These are phyloP conservation scores for Vicia villosa DNA, from an alignment of 306 rosid species.

Conservation along the genomic window DNA sequence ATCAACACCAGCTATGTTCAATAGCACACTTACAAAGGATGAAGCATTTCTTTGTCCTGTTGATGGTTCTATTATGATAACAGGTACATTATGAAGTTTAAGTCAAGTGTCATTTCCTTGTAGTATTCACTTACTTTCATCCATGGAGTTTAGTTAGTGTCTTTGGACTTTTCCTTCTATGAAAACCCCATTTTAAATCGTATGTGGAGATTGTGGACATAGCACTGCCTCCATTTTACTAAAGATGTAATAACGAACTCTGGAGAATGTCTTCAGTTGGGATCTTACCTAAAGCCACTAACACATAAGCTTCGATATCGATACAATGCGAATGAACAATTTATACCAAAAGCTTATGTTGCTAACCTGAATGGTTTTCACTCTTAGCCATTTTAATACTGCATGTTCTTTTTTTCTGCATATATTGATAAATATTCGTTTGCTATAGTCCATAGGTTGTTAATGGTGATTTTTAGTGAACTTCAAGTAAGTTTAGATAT, in stretches of 20 bases:
- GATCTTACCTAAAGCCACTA: slow-evolving; percentile 2
- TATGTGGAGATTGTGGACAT: no score
- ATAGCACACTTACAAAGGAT: slow-evolving; percentile 78
- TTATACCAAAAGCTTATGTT: not conserved
- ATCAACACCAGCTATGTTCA: slow-evolving; percentile 97
- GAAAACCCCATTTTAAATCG: not conserved
- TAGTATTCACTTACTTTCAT: slow-evolving; percentile 23
- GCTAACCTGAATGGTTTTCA: slow-evolving; percentile 26
- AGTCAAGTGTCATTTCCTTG: slow-evolving; percentile 22
- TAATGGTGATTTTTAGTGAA: slow-evolving; percentile 16
- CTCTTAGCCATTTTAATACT: slow-evolving; percentile 23
- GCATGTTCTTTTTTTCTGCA: not conserved
- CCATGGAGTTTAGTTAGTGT: not conserved
- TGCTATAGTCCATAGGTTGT: not conserved
- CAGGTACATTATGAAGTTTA: slow-evolving; percentile 57
- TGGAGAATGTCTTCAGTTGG: slow-evolving; percentile 16
- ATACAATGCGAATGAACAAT: slow-evolving; percentile 17
- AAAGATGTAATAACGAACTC: slow-evolving; percentile 14
- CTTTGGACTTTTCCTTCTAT: slow-evolving; percentile 9
- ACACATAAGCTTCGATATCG: not conserved
- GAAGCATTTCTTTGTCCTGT: slow-evolving; percentile 68
- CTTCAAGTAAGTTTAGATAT: slow-evolving; percentile 17
- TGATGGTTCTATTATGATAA: slow-evolving; percentile 92
- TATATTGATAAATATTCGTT: slow-evolving; percentile 9
- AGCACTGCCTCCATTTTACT: not conserved